Evolutionary conservation across 2,329 filamentous ascomycete genomes (phyloP), one percentile per base, ranked within the genome.

Genomic region (Phialemoniopsis sp.): DNA sequence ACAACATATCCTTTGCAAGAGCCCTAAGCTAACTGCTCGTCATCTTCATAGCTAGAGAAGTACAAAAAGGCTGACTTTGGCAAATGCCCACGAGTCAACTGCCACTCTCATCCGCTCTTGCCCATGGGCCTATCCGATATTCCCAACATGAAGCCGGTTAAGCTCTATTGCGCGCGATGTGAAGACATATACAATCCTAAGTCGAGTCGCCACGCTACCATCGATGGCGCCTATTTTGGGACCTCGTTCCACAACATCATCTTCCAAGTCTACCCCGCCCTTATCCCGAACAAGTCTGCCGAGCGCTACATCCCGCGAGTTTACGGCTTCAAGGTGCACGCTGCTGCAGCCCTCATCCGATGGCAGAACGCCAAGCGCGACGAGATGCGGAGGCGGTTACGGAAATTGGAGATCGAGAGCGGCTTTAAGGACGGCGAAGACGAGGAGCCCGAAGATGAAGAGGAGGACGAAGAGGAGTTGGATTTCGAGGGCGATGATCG

Each of bases 111-210:
- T 60, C 89, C 90, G 7, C 81, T 98, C 30, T 80, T 98, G 19
- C 93, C 93, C 34, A 94, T 96, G 81, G 93, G 93, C 47, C 85
- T 94, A 53, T 87, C 89, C 54, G 93, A 98, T 66, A 73, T 91
- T 3, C 80, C 93, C 46, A 89, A 89, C 65, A 72, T 83, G 52
- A 94, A 90, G 56, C 83, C 91, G 34, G 93, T 96, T 50, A 97
- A 96, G 66, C 86, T 98, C 38, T 98, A 95, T 77, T 98, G 93
- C 66, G 83, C 87, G 35, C 88, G 89, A 54, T 98, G 93, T 72
- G 93, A 98, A 73, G 93, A 98, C 62, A 85, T 95, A 43, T 98
- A 98, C 76, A 97, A 97, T 67, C 93, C 93, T 33, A 98, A 98
- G 64, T 97, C 93, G 4, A 91, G 89, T 15, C 88, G 93, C 19